Conservation (phyloP, 2,329 filamentous ascomycete genomes). For the Rugonectria rugulosa region DNA sequence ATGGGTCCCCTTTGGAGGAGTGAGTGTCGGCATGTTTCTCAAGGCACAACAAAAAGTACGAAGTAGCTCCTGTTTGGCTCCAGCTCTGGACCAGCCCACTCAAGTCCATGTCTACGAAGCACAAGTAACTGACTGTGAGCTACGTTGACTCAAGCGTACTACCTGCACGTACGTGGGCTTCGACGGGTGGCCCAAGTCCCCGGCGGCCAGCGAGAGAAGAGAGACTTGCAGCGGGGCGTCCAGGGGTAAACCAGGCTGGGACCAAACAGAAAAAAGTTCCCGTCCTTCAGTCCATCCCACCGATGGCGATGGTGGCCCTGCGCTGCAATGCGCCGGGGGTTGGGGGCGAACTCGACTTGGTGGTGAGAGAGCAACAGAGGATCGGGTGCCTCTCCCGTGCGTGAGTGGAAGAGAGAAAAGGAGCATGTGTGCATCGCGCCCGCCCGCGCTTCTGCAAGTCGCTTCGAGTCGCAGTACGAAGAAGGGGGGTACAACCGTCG, state of each 20-base stretch:
- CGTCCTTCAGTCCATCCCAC: neutral
- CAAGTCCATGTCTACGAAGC: constrained; percentile 7
- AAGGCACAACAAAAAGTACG: neutral
- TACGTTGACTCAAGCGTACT: constrained; percentile 1
- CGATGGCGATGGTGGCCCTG: constrained; percentile 8
- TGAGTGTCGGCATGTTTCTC: neutral
- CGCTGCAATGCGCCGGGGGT: constrained; percentile 5
- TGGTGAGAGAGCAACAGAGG: too few relatives aligned
- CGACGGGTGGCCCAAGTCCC: constrained; percentile 15
- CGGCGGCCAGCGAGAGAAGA: constrained; percentile 8
- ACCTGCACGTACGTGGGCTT: constrained; percentile 18
- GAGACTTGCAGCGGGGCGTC: constrained; percentile 9
- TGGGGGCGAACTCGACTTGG: constrained; percentile 3
- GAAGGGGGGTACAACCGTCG: constrained; percentile 3
- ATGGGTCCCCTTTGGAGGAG: neutral
- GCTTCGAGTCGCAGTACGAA: constrained; percentile 2
- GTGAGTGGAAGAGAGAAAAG: neutral
- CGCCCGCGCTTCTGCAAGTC: constrained; percentile 7
- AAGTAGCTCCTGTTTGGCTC: constrained; percentile 2
- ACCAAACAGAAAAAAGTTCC: constrained; percentile 3
- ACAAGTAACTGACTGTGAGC: constrained; percentile 12
- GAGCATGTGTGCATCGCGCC: neutral
- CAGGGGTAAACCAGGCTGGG: constrained; percentile 11
- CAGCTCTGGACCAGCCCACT: constrained; percentile 8
- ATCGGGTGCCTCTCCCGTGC: neutral